Evolutionary conservation across 163 green algal species (phyloP), one percentile per base, ranked within the genome.

Genomic region (Chloromonas sp.): DNA sequence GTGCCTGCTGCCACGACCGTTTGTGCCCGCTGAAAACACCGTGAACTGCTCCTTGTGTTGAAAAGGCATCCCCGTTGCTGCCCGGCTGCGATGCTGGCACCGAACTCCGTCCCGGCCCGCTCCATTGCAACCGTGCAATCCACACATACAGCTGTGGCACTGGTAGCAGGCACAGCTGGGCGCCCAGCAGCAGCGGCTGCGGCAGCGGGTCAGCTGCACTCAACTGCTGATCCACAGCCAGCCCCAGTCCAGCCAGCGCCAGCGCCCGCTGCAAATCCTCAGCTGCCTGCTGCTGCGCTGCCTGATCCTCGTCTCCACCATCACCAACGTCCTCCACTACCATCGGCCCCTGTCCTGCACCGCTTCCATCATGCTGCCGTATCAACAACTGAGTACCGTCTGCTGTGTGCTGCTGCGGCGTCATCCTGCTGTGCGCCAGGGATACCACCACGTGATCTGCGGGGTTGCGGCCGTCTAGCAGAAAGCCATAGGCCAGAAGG

Each of bases 401-500:
- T 36, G 36, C 36, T 36, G 36, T 36, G 36, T 36, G 36, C 36
- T 36, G 36, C 5, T 5, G 5, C 5, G 66, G 66, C 66, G 66
- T 5, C 66, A 8, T 2, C 14, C 71, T 14, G 1, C 71, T 60
- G 57, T 82, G 79, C 0, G 80, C 81, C 3, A 93, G 74, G 8
- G 84, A 87, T 5, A 92, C 81, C 59, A 89, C 81, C 2, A 91
- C 89, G 87, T 93, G 93, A 77, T 94, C 86, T 36, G 83, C 76
- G 0, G 74, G 61, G 85, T 93, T 94, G 71, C 78, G 61, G 60
- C 79, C 13, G 5, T 71, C 62, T 74, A 94, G 13, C 0, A 87
- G 83, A 81, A 94, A 94, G 36, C 92, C 92, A 81, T 94, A 94
- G 0, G 87, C 90, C 57, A 92, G 79, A 14, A 94, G 79, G 58